Conservation (phyloP, 2,329 filamentous ascomycete genomes). For the Blastomyces emzantsi region DNA sequence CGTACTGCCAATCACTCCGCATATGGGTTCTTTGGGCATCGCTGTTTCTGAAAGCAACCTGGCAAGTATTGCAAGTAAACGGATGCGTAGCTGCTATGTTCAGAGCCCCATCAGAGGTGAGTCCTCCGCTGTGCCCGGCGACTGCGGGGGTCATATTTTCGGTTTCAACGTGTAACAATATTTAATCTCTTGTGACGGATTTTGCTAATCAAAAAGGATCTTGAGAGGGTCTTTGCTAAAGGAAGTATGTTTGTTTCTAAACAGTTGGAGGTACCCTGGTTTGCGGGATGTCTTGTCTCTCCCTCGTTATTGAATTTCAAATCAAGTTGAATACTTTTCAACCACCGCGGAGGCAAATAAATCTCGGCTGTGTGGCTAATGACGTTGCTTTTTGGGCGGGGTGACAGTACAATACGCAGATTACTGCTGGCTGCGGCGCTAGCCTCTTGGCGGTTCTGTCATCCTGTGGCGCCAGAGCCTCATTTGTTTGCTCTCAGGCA, state of each 20-base stretch:
- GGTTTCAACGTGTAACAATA: background rate
- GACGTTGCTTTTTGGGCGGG: background rate
- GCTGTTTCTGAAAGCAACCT: constrained; percentile 89
- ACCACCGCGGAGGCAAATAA: background rate
- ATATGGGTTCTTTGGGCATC: constrained; percentile 92
- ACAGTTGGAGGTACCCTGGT: background rate
- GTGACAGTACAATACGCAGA: constrained; percentile 5
- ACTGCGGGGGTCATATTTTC: constrained; percentile 11
- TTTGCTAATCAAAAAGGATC: background rate
- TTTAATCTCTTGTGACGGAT: background rate
- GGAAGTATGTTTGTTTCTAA: background rate
- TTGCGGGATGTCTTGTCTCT: background rate
- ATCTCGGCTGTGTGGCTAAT: constrained; percentile 5
- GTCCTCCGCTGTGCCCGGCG: background rate
- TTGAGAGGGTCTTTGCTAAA: background rate
- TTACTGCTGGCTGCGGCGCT: background rate
- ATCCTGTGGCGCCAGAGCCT: constrained; percentile 6
- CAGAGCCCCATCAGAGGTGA: constrained; percentile 18
- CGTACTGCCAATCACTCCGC: constrained; percentile 98
- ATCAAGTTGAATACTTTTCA: constrained; percentile 1
- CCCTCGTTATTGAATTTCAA: constrained; percentile 3
- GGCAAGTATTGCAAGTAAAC: constrained; percentile 97
- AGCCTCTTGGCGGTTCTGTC: constrained; percentile 3
- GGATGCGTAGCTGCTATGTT: constrained; percentile 55
- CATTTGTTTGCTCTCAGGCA: background rate